These are phyloP conservation scores for Starmerella gropengiesseri DNA, from an alignment of 805 yeast genomes.

Conservation along the genomic window DNA sequence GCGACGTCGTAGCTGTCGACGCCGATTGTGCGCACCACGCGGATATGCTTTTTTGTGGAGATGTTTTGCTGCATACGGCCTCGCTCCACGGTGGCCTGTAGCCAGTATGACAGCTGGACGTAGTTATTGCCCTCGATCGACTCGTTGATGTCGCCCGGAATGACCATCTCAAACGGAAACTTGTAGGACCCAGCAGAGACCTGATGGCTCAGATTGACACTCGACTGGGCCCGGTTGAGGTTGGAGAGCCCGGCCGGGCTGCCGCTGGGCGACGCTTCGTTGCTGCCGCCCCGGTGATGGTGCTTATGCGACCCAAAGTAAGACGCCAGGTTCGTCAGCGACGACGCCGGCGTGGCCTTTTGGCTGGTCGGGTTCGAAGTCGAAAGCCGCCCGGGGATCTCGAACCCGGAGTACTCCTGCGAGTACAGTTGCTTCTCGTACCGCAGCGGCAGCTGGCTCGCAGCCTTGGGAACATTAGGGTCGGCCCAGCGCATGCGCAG, in stretches of 20 bases:
- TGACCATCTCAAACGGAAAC: conserved; percentile 72
- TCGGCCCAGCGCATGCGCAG: conserved; percentile 58
- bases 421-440: conserved; percentile 59
- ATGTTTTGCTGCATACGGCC: conserved; percentile 63
- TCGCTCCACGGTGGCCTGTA: conserved; percentile 73
- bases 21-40: conserved; percentile 77
- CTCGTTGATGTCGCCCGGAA: conserved; percentile 80
- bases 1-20: conserved; percentile 79
- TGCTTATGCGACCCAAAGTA: conserved; percentile 22
- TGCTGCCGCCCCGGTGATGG: conserved; percentile 15
- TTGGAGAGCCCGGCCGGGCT: conserved; percentile 2
- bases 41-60: conserved; percentile 55
- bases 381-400: conserved; percentile 16
- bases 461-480: conserved; percentile 13
- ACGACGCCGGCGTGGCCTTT: conserved; percentile 24
- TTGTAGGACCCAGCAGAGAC: conserved; percentile 62
- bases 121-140: conserved; percentile 84
- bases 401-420: conserved; percentile 40
- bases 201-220: conserved; percentile 12
- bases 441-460: conserved; percentile 23
- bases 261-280: conserved; percentile 9
- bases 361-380: conserved; percentile 17
- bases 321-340: conserved; percentile 26
- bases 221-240: conserved; percentile 7
- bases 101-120: conserved; percentile 56